A percentile compares a stretch with the other conserved stretches of the same genome.
Conservation (phyloP, 805 yeast species). For the Kodamaea kaohsiungensis region DNA sequence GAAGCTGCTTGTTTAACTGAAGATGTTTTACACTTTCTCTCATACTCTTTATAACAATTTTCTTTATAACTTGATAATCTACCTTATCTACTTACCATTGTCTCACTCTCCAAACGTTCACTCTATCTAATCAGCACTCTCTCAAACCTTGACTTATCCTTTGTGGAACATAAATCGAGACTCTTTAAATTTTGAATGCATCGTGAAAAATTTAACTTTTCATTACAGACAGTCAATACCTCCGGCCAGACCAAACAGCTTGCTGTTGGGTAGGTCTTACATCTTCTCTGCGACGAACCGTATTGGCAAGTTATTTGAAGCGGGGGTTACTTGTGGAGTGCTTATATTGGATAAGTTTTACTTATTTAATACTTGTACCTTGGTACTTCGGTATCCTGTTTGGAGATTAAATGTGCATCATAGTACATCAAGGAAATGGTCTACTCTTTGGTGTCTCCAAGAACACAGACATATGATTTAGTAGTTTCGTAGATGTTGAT, state of each 20-base stretch:
- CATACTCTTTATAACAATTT: no score
- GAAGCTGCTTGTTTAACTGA: no score
- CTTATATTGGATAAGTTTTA: not conserved
- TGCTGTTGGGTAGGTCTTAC: conserved; percentile 14
- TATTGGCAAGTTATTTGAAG: conserved; percentile 43
- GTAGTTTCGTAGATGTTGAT: not conserved
- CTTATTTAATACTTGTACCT: not conserved
- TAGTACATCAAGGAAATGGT: conserved; percentile 43
- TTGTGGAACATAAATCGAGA: not conserved
- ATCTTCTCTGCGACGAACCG: conserved; percentile 43
- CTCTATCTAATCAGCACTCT: no score
- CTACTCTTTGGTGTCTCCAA: conserved; percentile 47
- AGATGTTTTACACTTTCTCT: no score
- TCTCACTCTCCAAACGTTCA: no score
- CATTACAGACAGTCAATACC: not conserved
- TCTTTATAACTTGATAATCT: no score
- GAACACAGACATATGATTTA: conserved; percentile 39
- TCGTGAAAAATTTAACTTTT: conserved; percentile 1
- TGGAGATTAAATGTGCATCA: conserved; percentile 43
- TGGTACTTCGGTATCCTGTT: conserved; percentile 12
- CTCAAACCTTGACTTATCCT: not conserved
- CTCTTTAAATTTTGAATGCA: not conserved
- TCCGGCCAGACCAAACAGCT: conserved; percentile 6
- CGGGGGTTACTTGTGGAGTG: conserved; percentile 20
- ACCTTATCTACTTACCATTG: no score